Percentiles rank a stretch among this genome's conserved stretches.
These are phyloP conservation scores for Bryopsis sp. DNA, from an alignment of 139 green algal species.

Conservation along the genomic window DNA sequence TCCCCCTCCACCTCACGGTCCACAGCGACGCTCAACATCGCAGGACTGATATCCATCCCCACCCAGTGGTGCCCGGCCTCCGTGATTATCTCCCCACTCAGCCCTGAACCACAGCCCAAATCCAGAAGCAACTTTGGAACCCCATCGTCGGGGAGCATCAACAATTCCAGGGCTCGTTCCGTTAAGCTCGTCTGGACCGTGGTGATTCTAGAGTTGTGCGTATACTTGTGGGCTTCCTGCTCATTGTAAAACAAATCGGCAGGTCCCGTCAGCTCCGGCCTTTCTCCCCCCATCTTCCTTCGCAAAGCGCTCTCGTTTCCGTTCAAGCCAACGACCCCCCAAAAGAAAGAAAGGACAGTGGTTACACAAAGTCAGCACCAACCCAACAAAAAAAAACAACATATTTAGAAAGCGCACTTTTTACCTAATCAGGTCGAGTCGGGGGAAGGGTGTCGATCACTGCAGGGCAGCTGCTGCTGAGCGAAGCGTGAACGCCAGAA, in stretches of 20 bases:
- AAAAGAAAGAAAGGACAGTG: too few relatives aligned
- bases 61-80: slow-evolving; percentile 73
- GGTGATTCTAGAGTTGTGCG: slow-evolving; percentile 71
- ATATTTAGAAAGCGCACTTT: too few relatives aligned
- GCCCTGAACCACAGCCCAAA: slow-evolving; percentile 88
- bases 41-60: slow-evolving; percentile 72
- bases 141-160: slow-evolving; percentile 81
- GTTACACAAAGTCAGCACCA: too few relatives aligned
- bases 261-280: slow-evolving; percentile 80
- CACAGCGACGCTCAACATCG: slow-evolving; percentile 71
- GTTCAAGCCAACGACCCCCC: too few relatives aligned
- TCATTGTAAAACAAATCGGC: slow-evolving; percentile 96
- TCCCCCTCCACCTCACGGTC: slow-evolving; percentile 72
- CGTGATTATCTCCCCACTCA: slow-evolving; percentile 64
- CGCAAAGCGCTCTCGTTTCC: too few relatives aligned
- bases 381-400: too few relatives aligned
- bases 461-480: too few relatives aligned
- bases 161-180: slow-evolving; percentile 84
- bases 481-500: too few relatives aligned
- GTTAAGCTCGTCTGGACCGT: slow-evolving; percentile 58
- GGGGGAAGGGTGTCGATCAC: too few relatives aligned
- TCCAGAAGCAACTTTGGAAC: slow-evolving; percentile 78
- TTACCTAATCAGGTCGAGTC: too few relatives aligned
- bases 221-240: slow-evolving; percentile 91
- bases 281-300: slow-evolving; percentile 47